Conservation (phyloP, 1,139 yeast species). For the Taiozyma sp. region DNA sequence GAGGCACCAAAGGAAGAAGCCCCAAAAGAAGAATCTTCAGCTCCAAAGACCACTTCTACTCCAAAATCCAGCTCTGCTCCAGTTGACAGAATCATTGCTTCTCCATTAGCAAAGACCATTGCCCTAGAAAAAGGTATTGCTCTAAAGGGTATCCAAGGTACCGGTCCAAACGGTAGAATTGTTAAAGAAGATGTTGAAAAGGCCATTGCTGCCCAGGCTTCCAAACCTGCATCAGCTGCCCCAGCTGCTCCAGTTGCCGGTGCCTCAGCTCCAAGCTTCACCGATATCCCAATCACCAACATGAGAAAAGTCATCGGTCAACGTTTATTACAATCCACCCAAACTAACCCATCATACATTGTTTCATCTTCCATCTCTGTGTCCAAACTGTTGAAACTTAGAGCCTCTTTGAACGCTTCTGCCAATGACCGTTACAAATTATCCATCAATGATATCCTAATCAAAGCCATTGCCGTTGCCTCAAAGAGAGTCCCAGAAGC, state of each 20-base stretch:
- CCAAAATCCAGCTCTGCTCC: constrained; percentile 25
- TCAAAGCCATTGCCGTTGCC: constrained; percentile 93
- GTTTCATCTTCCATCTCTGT: constrained; percentile 86
- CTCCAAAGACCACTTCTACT: constrained; percentile 18
- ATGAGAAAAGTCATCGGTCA: constrained; percentile 95
- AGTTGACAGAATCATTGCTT: constrained; percentile 78
- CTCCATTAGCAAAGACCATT: constrained; percentile 90
- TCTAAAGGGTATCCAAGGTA: constrained; percentile 77
- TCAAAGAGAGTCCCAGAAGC: constrained; percentile 88
- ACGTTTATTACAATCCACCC: constrained; percentile 84
- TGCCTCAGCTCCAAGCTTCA: constrained; percentile 48
- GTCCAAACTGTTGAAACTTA: constrained; percentile 83
- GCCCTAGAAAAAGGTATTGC: constrained; percentile 93
- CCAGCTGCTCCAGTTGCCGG: constrained; percentile 41
- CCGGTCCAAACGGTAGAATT: constrained; percentile 96
- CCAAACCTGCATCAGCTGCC: constrained; percentile 41
- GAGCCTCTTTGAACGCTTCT: constrained; percentile 82
- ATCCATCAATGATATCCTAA: constrained; percentile 89
- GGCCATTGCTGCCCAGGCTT: constrained; percentile 40
- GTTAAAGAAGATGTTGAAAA: constrained; percentile 85
- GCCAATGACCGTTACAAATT: constrained; percentile 87
- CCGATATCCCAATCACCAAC: constrained; percentile 80
- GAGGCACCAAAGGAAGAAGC: constrained; percentile 29
- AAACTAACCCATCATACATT: constrained; percentile 85
- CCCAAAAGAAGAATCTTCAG: constrained; percentile 35